phyloP scores from a whole-genome alignment of 73 alveolate genomes.

The Diophrys sp. region DNA sequence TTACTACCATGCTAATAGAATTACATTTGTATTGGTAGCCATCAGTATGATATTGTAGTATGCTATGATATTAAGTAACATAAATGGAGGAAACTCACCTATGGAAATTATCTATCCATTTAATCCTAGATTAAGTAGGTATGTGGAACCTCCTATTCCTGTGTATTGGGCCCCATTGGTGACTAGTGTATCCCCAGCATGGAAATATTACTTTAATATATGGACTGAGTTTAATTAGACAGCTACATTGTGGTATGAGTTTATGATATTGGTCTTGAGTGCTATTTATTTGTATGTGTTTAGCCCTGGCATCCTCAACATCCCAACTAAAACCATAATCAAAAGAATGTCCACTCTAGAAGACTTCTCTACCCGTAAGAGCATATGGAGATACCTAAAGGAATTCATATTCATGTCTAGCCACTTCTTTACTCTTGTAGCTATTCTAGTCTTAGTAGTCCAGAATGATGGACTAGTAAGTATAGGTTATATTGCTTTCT shows the following conservation, averaged over 20 bases:
- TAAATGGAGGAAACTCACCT: not conserved
- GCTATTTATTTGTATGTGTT: constrained; percentile 11
- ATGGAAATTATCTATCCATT: not conserved
- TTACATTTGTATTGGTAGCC: not conserved
- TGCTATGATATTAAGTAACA: not conserved
- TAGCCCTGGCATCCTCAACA: constrained; percentile 12
- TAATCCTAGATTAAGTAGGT: not conserved
- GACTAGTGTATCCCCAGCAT: not conserved
- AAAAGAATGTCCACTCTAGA: not conserved
- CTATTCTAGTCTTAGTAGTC: not conserved
- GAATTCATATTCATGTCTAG: not conserved
- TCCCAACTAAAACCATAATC: not conserved
- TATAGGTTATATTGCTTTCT: constrained; percentile 1
- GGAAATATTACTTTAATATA: not conserved
- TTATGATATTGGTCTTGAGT: not conserved
- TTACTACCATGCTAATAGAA: not conserved
- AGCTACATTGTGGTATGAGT: not conserved
- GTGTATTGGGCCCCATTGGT: not conserved
- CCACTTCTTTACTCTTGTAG: not conserved
- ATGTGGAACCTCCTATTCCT: not conserved
- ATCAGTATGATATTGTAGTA: not conserved
- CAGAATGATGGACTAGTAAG: constrained; percentile 13
- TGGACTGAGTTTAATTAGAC: not conserved
- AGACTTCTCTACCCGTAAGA: not conserved
- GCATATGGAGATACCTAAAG: not conserved